Evolutionary conservation across 2,329 filamentous ascomycete genomes (phyloP), one percentile per base, ranked within the genome.

Genomic region (Colletotrichum lindemuthianum): DNA sequence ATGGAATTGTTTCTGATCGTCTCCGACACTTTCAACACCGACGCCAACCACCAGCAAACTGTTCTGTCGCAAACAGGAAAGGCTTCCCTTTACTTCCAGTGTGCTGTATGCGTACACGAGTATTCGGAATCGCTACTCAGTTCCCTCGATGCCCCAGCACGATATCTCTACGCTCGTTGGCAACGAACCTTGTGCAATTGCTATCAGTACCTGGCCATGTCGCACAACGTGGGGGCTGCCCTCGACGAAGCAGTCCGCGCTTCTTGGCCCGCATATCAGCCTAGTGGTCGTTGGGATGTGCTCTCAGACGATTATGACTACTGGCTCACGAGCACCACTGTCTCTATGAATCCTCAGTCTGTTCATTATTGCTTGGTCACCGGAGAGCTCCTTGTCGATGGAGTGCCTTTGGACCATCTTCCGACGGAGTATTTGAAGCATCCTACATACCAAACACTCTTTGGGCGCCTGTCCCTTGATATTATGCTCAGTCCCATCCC

Each of bases 361-460:
- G 76, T 85, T 4, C 78, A 83, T 33, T 82, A 82, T 67, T 85
- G 86, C 65, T 52, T 86, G 0, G 67, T 89, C 2, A 82, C 77
- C 0, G 85, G 82, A 0, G 75, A 82, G 32, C 72, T 90, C 0
- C 75, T 87, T 0, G 78, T 88, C 0, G 77, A 87, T 60, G 85
- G 86, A 0, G 45, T 74, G 1, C 85, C 83, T 0, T 67, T 87
- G 0, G 71, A 77, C 4, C 77, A 81, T 2, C 74, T 88, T 0
- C 86, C 86, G 0, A 3, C 10, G 0, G 65, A 78, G 0, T 88
- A 85, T 52, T 75, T 80, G 39, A 8, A 12, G 0, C 75, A 85
- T 55, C 8, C 68, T 0, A 72, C 72, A 0, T 88, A 84, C 66
- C 10, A 11, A 0, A 68, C 69, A 0, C 69, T 88, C 0, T 87